These are phyloP conservation scores for Backusella mclennaniae DNA, from an alignment of 192 early-diverging fungal genomes.

Conservation along the genomic window DNA sequence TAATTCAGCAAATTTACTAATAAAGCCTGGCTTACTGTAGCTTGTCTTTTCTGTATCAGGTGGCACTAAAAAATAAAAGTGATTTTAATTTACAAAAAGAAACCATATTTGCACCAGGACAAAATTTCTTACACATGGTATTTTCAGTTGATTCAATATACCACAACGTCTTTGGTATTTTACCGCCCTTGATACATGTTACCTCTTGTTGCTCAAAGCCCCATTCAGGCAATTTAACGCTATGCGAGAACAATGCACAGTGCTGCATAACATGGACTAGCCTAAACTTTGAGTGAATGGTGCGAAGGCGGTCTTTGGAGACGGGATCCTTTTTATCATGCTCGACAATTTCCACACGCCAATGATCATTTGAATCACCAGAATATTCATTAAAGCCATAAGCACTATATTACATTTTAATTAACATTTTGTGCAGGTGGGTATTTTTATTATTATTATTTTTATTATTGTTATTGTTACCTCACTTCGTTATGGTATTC, in stretches of 20 bases:
- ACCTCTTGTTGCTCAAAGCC: slow-evolving; percentile 92
- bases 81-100: background rate
- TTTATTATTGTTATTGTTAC: slow-evolving; percentile 16
- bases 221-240: slow-evolving; percentile 87
- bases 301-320: slow-evolving; percentile 53
- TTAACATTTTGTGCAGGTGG: background rate
- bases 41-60: slow-evolving; percentile 58
- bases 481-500: slow-evolving; percentile 77
- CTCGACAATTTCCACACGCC: slow-evolving; percentile 80
- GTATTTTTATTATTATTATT: background rate
- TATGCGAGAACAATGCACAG: slow-evolving; percentile 85
- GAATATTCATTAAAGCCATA: slow-evolving; percentile 69
- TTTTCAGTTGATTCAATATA: slow-evolving; percentile 70
- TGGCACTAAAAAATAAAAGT: slow-evolving; percentile 45
- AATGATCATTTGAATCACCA: slow-evolving; percentile 93
- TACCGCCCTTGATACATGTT: slow-evolving; percentile 87
- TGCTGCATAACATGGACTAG: slow-evolving; percentile 71
- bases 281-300: slow-evolving; percentile 72
- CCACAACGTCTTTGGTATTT: slow-evolving; percentile 72
- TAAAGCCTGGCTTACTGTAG: slow-evolving; percentile 71
- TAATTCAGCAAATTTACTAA: slow-evolving; percentile 87
- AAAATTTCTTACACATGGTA: slow-evolving; percentile 30
- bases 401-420: slow-evolving; percentile 28
- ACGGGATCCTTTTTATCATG: slow-evolving; percentile 52
- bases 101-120: background rate